Conservation (phyloP, 1,284 basidiomycete species). For the Cystobasidiaceae sp. region DNA sequence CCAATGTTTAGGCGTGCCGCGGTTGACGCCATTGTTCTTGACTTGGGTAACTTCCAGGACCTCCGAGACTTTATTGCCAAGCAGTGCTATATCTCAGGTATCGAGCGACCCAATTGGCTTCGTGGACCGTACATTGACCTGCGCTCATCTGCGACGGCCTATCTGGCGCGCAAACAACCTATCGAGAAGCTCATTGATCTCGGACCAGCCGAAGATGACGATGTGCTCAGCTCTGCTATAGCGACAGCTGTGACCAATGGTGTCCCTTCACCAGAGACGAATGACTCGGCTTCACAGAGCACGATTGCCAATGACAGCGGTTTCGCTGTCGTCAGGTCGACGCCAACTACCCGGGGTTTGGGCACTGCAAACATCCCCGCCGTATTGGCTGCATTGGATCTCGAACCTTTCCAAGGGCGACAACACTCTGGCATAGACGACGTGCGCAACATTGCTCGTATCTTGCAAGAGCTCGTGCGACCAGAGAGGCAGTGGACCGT, state of each 20-base stretch:
- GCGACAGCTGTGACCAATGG: neutral
- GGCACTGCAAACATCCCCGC: constrained; percentile 53
- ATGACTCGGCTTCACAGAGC: too few relatives aligned
- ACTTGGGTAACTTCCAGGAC: constrained; percentile 50
- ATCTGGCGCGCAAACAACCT: constrained; percentile 30
- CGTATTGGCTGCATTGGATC: constrained; percentile 47
- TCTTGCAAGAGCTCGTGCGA: constrained; percentile 51
- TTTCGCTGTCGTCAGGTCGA: constrained; percentile 48
- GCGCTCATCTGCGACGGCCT: constrained; percentile 31
- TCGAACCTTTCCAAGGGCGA: constrained; percentile 64
- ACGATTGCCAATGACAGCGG: too few relatives aligned
- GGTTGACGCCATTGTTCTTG: constrained; percentile 32
- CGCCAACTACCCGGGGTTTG: constrained; percentile 32
- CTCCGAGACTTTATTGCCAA: constrained; percentile 68
- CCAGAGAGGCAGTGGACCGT: constrained; percentile 24
- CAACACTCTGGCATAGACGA: constrained; percentile 85
- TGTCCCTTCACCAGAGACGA: neutral
- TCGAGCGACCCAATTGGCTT: constrained; percentile 48
- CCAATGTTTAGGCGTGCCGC: neutral
- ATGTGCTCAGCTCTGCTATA: neutral
- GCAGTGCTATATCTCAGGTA: constrained; percentile 77
- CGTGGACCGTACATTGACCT: constrained; percentile 45
- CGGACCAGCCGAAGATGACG: neutral
- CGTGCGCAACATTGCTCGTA: constrained; percentile 72
- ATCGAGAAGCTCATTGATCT: neutral